Evolutionary conservation across 441 rosid species (phyloP).

Genomic region (Corymbia citriodora): DNA sequence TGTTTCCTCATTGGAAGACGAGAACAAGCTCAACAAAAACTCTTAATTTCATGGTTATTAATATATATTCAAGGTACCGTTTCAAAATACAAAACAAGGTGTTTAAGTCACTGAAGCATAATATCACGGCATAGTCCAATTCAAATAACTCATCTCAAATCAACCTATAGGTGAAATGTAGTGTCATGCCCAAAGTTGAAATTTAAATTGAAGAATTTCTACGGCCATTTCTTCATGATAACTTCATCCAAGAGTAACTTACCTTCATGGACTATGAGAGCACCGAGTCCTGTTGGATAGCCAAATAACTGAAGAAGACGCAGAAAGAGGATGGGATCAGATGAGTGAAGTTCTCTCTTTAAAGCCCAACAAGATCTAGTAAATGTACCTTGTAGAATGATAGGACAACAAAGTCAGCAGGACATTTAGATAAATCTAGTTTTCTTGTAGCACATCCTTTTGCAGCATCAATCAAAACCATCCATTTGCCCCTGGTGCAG

Average conservation of each 20-base stretch:
- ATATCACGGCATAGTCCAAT: background rate
- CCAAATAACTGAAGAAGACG: slow-evolving; percentile 73
- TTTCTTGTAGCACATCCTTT: slow-evolving; percentile 85
- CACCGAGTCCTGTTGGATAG: slow-evolving; percentile 99
- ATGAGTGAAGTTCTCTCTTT: background rate
- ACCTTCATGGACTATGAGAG: slow-evolving; percentile 84
- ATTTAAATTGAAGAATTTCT: background rate
- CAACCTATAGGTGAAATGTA: background rate
- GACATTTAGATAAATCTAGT: slow-evolving; percentile 71
- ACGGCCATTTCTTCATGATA: background rate
- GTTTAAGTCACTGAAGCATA: background rate
- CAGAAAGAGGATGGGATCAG: slow-evolving; percentile 17
- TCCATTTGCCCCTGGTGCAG: slow-evolving; percentile 57
- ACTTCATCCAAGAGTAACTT: slow-evolving; percentile 3
- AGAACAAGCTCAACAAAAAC: background rate
- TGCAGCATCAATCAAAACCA: slow-evolving; percentile 97
- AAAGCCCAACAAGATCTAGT: background rate
- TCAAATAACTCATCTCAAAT: background rate
- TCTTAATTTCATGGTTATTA: background rate
- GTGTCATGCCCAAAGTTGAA: background rate
- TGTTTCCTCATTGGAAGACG: background rate
- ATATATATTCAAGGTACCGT: background rate
- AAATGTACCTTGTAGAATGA: slow-evolving; percentile 86
- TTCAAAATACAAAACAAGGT: background rate
- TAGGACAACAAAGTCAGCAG: slow-evolving; percentile 86